A percentile compares a stretch with the other conserved stretches of the same genome.
Evolutionary conservation across 2,329 filamentous ascomycete genomes (phyloP).

Genomic region (Aspergillus sp.): DNA sequence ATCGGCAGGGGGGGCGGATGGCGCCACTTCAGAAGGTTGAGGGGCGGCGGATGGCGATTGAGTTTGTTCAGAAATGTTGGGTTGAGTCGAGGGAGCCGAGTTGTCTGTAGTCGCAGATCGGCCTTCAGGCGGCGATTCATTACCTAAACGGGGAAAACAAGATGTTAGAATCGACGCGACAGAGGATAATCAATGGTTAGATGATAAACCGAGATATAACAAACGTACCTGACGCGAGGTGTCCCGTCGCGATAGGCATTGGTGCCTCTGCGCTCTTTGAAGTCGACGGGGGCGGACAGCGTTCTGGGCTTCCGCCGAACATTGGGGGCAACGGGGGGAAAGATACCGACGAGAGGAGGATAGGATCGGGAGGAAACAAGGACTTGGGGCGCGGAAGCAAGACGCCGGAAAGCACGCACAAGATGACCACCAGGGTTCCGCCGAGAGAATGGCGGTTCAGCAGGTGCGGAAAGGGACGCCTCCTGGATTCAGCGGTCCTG

Average conservation of each 20-base stretch:
- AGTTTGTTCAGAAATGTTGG: constrained; percentile 15
- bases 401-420: constrained; percentile 12
- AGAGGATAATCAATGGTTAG: neutral
- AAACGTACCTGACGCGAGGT: constrained; percentile 30
- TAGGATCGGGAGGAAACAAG: constrained; percentile 10
- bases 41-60: constrained; percentile 17
- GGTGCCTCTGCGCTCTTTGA: constrained; percentile 30
- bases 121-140: constrained; percentile 26
- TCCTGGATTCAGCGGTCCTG: constrained; percentile 24
- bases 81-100: constrained; percentile 20
- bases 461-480: constrained; percentile 21
- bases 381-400: constrained; percentile 8
- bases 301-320: constrained; percentile 35
- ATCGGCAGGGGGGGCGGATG: constrained; percentile 21
- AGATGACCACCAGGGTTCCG: constrained; percentile 25
- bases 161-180: constrained; percentile 8
- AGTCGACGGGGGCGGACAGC: constrained; percentile 30
- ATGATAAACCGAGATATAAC: neutral
- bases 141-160: constrained; percentile 21
- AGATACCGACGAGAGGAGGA: constrained; percentile 16
- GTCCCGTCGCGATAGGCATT: constrained; percentile 34
- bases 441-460: constrained; percentile 18
- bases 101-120: constrained; percentile 23
- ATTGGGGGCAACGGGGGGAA: constrained; percentile 31
- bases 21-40: constrained; percentile 16